Conservation (phyloP, 2,329 filamentous ascomycete species). For the Paracamarosporium sp. region DNA sequence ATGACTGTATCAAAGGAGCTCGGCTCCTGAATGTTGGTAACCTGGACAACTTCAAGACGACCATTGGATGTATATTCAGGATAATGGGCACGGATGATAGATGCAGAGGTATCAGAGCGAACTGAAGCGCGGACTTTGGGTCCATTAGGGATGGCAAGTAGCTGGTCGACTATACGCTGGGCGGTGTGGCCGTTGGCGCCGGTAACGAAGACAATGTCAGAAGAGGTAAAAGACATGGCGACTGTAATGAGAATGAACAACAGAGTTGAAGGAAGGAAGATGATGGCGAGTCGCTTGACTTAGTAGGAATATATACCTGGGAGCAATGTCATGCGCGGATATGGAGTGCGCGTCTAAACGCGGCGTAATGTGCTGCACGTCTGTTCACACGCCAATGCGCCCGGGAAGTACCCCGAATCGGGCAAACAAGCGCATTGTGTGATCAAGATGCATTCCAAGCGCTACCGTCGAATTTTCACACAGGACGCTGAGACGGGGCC, state of each 20-base stretch:
- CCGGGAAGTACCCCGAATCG: too few relatives aligned
- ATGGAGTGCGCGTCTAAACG: neutral
- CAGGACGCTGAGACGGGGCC: too few relatives aligned
- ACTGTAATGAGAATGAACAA: neutral
- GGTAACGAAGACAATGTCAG: conserved; percentile 6
- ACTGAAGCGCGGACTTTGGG: conserved; percentile 10
- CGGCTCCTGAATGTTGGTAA: conserved; percentile 42
- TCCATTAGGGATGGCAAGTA: neutral
- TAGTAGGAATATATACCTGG: neutral
- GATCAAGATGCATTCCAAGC: too few relatives aligned
- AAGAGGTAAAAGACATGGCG: conserved; percentile 2
- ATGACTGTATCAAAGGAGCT: conserved; percentile 48
- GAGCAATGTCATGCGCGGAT: neutral
- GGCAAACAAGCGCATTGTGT: too few relatives aligned
- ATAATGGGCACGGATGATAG: neutral
- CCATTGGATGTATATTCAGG: conserved; percentile 9
- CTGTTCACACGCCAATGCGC: too few relatives aligned
- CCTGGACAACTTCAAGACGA: conserved; percentile 30
- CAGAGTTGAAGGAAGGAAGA: neutral
- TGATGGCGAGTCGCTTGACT: neutral
- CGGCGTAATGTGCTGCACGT: too few relatives aligned
- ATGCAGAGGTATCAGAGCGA: conserved; percentile 6
- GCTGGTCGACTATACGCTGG: conserved; percentile 5
- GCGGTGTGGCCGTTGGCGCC: conserved; percentile 9
- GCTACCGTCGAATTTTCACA: too few relatives aligned